These are phyloP conservation scores for Backusella morwellensis DNA, from an alignment of 192 early-diverging fungal species.

Conservation along the genomic window DNA sequence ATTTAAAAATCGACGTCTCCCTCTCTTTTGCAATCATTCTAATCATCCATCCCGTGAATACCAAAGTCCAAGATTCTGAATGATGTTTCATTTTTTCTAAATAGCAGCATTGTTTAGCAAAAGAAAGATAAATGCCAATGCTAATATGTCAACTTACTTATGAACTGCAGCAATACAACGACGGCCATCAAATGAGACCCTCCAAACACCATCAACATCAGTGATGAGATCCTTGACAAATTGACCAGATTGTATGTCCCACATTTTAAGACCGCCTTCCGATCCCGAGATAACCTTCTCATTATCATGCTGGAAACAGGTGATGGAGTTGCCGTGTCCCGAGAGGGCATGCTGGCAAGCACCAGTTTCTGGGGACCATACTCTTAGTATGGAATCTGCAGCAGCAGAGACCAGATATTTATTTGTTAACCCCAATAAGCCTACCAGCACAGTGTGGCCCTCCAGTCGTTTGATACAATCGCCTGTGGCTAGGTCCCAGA, in stretches of 20 bases:
- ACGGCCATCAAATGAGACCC: conserved; percentile 88
- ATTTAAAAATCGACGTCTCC: not conserved
- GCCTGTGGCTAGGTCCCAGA: conserved; percentile 93
- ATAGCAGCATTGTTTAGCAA: not conserved
- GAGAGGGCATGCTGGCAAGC: conserved; percentile 63
- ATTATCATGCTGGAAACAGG: conserved; percentile 97
- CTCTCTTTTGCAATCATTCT: not conserved
- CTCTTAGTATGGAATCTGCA: conserved; percentile 89
- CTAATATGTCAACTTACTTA: conserved; percentile 34
- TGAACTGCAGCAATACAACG: conserved; percentile 80
- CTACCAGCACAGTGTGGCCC: conserved; percentile 94
- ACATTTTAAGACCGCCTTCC: conserved; percentile 92
- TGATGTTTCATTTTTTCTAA: conserved; percentile 55
- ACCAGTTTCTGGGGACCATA: conserved; percentile 81
- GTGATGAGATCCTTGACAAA: conserved; percentile 82
- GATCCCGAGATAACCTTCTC: conserved; percentile 93
- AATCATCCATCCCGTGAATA: conserved; percentile 25
- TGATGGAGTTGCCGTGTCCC: conserved; percentile 89
- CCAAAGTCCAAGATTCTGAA: conserved; percentile 85
- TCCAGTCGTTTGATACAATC: conserved; percentile 72
- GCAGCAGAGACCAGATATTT: conserved; percentile 91
- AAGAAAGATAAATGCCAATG: not conserved
- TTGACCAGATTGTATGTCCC: conserved; percentile 89
- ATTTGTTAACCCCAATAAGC: conserved; percentile 83
- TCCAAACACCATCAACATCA: conserved; percentile 88